Evolutionary conservation across 2,329 filamentous ascomycete species (phyloP), one percentile per base, ranked within the genome.

Genomic region (Colletotrichum falcatum): DNA sequence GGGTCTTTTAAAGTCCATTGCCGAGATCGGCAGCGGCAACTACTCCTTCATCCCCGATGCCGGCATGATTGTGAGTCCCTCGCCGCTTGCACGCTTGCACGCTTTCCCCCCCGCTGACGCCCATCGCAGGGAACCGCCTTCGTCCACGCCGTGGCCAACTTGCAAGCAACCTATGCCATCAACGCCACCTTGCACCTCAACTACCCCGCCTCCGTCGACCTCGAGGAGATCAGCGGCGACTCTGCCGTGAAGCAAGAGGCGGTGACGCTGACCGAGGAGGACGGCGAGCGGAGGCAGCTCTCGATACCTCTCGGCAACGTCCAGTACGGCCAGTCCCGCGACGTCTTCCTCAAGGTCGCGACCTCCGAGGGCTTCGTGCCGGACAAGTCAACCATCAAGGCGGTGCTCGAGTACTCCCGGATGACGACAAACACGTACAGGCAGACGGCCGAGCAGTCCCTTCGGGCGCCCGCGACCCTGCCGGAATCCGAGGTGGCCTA

Each of bases 11-110:
- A 88, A 89, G 77, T 87, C 88, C 2, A 87, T 91, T 56, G 84
- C 88, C 1, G 88, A 90, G 74, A 79, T 86, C 58, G 84, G 86
- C 0, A 80, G 83, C 3, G 89, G 89, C 1, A 88, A 85, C 75
- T 91, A 89, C 67, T 81, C 87, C 11, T 91, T 90, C 72, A 90
- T 91, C 23, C 86, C 88, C 0, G 88, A 91, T 64, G 84, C 87
- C 0, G 86, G 88, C 69, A 90, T 91, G 87, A 87, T 91, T 70
- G 82, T 83, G 72, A 66, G 80, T 73, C 5, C 46, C 0, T 3
- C 51, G 30, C 0, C 18, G 0, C 16, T 35, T 12, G 20, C 0
- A 20, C n/a, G n/a, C n/a, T n/a, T n/a, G 30, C 5, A 5, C 6
- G 2, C 7, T 18, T 4, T 14, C 2, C 20, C 12, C 28, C 6